Conservation (phyloP, 2,329 filamentous ascomycete genomes). For the Hirsutella thompsonii region DNA sequence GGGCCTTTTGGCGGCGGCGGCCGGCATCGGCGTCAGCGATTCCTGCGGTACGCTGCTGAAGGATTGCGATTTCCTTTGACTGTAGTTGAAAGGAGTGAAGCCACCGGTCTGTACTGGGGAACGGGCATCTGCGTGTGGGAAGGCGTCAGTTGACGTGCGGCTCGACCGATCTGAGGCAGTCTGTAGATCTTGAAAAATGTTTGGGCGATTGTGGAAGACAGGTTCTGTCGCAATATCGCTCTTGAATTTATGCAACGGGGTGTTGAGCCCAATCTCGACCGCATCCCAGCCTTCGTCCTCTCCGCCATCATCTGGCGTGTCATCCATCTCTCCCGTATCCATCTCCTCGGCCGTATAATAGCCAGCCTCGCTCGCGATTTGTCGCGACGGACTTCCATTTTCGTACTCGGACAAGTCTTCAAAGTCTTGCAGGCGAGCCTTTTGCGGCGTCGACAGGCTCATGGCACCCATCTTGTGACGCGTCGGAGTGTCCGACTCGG, state of each 20-base stretch:
- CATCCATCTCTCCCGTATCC: background rate
- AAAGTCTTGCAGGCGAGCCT: constrained; percentile 17
- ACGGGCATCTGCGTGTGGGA: background rate
- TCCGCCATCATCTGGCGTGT: background rate
- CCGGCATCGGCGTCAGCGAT: background rate
- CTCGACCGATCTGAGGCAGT: background rate
- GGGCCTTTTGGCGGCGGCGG: background rate
- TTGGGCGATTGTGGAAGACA: too few species aligned
- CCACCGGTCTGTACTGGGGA: background rate
- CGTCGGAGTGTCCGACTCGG: constrained; percentile 10
- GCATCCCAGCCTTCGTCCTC: constrained; percentile 1
- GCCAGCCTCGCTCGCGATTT: constrained; percentile 12
- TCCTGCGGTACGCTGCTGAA: background rate
- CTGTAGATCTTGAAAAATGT: too few species aligned
- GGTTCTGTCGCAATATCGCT: too few species aligned
- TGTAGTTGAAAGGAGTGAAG: background rate
- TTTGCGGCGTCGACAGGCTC: constrained; percentile 22
- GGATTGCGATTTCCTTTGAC: background rate
- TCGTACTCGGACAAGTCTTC: constrained; percentile 17
- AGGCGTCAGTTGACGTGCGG: background rate
- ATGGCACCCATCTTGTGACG: constrained; percentile 18
- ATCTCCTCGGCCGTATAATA: constrained; percentile 2
- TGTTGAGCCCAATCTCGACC: too few species aligned
- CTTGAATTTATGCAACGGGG: too few species aligned
- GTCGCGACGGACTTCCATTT: constrained; percentile 12